Evolutionary conservation across 2,329 filamentous ascomycete species (phyloP), one percentile per base, ranked within the genome.

Genomic region (Colletotrichum truncatum): DNA sequence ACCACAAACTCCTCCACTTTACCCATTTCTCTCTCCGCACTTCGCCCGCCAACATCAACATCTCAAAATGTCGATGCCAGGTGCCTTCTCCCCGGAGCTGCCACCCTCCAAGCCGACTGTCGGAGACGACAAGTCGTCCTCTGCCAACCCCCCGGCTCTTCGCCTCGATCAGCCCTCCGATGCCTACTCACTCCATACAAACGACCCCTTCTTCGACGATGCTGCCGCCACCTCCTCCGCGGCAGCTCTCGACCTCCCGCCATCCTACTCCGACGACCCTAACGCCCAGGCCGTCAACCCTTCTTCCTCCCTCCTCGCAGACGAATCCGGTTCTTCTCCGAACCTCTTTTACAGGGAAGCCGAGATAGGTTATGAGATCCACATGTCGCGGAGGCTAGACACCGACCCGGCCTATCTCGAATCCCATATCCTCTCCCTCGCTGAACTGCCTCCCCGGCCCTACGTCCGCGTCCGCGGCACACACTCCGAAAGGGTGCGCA

Each of bases 401-500:
- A 71, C 73, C 7, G 81, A 86, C 43, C 75, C 78, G 3, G 68
- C 71, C 4, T 75, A 78, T 23, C 78, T 89, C 18, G 77, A 84
- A 62, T 63, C 72, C 11, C 80, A 85, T 67, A 75, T 89, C 66
- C 70, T 70, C 1, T 69, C 74, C 6, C 82, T 85, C 46, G 79
- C 84, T 25, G 70, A 70, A 26, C 72, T 78, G 9, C 87, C 87
- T 4, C 87, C 87, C 0, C 81, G 85, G n/a, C 82, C 84, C 0
- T 82, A 78, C 54, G 79, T 89, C 8, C 80, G 79, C 49, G 74
- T 90, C 41, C 76, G 79, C 30, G 88, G 88, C 55, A 82, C 81
- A 4, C 88, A 90, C 73, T 76, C 70, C 11, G 78, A 85, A 72
- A 81, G 76, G 4, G 75, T 75, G 38, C 77, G 81, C 55, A 66